Base-by-base conservation (phyloP, 495 filamentous ascomycete species). In the Ascobolus immersus region DNA sequence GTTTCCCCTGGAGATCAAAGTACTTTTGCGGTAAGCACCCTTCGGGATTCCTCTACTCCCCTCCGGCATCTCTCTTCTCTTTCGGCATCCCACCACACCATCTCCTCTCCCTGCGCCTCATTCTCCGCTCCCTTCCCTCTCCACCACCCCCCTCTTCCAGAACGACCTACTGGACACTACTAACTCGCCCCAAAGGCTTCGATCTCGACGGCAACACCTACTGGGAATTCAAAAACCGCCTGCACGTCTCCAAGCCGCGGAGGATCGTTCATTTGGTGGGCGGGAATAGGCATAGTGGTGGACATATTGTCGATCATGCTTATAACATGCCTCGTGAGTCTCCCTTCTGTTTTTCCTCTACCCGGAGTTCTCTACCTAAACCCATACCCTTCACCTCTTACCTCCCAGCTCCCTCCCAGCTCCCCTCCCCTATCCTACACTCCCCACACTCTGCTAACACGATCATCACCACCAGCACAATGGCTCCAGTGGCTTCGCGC, bases 401-500 rank as follows among this genome's bases (percentile, higher is more conserved):
- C 34, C 44, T 48, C 28, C 15, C 11, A 5, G 10, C 18, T 18
- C 17, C 14, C 12, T 20, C 11, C 2, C 15, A n/a, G n/a, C n/a
- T n/a, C 8, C 17, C 10, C 4, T 8, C 20, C 1, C 19, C 22
- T n/a, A 11, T 13, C 14, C 14, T 14, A n/a, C 21, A 18, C 21
- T 8, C 5, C n/a, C 7, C 14, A 23, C 22, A 24, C 10, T 17
- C 11, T 9, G 17, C 19, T 22, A 14, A 29, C 4, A 3, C 4
- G 2, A 12, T 12, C 20, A 11, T 22, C 32, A 5, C 32, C 24
- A 52, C 56, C 13, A 41, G 45, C 84, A 1, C 70, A 74, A 57
- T 96, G 86, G 86, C 77, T 82, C 51, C 84, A 93, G 51, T 96
- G 86, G 86, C 71, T 96, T 9, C 78, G 86, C 25, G 65, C 89